Base-by-base conservation (phyloP, 2,329 filamentous ascomycete species). In the Aspergillus uvarum region DNA sequence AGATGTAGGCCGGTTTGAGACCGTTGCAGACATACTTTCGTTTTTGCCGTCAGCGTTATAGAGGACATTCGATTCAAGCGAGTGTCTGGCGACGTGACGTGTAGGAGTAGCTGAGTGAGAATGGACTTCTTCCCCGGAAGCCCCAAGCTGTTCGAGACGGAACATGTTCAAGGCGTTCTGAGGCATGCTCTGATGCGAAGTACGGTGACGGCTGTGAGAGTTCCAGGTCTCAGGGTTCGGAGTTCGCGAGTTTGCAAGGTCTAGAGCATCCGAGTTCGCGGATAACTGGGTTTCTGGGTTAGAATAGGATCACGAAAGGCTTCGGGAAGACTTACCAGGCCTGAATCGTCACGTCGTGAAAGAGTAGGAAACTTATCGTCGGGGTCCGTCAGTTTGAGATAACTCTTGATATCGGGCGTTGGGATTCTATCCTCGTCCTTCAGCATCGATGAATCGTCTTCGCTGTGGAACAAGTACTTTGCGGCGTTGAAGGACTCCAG, bases 361-460 rank as follows among this genome's bases (percentile, higher is more conserved):
- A 80, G 66, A 63, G 94, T 93, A 31, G 93, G 92, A 69, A 97
- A 98, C 71, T 87, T 89, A 74, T 96, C 91, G 70, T 96, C 89
- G 53, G 86, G 87, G 65, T 87, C 86, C 58, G 88, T 87, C 77
- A 90, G 85, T 74, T 88, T 85, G 64, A 91, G 82, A 74, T 88
- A 89, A 64, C 83, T 87, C 71, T 87, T 88, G 66, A 89, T 84
- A 61, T 89, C 87, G 51, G 87, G 84, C 53, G 86, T 87, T 29
- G 85, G 82, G 22, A 82, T 76, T 24, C 81, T 74, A 61, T 82
- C 79, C 38, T 80, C 72, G 47, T 83, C 79, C 58, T 80, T 81
- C 58, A 70, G 60, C 56, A 64, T 67, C 10, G 74, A 67, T 60
- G 77, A 75, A 59, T 92, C 88, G 61, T 92, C 92, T 70, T 93